Base-by-base conservation (phyloP, 495 filamentous ascomycete genomes). In the Penicillium chermesinum region DNA sequence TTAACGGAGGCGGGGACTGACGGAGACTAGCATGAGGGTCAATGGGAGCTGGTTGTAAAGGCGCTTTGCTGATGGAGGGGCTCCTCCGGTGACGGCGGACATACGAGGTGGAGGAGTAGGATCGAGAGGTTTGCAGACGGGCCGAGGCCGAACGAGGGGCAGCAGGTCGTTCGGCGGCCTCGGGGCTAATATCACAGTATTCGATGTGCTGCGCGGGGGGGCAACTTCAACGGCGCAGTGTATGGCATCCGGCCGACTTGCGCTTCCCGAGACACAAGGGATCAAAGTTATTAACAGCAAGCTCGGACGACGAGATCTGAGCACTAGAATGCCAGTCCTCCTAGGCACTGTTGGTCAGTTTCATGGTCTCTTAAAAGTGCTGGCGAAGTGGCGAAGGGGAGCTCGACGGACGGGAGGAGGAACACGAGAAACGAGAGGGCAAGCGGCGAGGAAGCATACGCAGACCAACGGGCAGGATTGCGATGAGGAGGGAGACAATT, bases 191-290 rank as follows among this genome's bases (percentile, higher is more conserved):
- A 76, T 69, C 77, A 80, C 64, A 74, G 53, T 60, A 75, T 76
- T 58, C 83, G 78, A 62, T 82, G 86, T 61, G 77, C 63, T 59
- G 82, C 72, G 85, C 79, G 61, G 82, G 78, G n/a, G 73, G 88
- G 89, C 60, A 88, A 90, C 74, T 85, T 84, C 59, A 82, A 78
- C 42, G 90, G 90, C 53, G 90, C 89, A 67, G 90, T 95, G 78
- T 96, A 96, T 75, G 90, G 90, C 90, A 96, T 96, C 70, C 73
- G 69, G 68, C 65, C 71, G 70, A 64, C 60, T 70, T 76, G 70
- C 66, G 69, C 63, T 55, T 54, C 61, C 54, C 43, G n/a, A 62
- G 25, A 69, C 62, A 67, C 67, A 69, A 62, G 53, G 52, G 37
- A 33, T 18, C 42, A 35, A 32, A 14, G 21, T 19, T 10, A 19